These are phyloP conservation scores for Metschnikowia lochheadii DNA, from an alignment of 805 yeast genomes.

Conservation along the genomic window DNA sequence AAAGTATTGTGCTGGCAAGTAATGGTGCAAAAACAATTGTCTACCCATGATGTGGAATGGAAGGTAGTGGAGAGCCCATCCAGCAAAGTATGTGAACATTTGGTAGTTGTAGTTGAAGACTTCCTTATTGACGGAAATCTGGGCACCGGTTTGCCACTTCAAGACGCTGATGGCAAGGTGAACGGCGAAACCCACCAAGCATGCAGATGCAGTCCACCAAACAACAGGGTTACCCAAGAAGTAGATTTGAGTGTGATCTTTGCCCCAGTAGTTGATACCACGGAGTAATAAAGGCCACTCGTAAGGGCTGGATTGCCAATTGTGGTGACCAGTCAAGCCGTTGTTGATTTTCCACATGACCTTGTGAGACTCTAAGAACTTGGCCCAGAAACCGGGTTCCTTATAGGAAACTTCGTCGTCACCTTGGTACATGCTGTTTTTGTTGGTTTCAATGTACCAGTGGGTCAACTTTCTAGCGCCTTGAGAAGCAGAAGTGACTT, in stretches of 20 bases:
- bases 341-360: constrained; percentile 76
- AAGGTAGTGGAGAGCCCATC: constrained; percentile 67
- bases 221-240: constrained; percentile 73
- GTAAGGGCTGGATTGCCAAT: constrained; percentile 66
- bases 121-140: constrained; percentile 45
- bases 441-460: constrained; percentile 75
- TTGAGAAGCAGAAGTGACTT: constrained; percentile 73
- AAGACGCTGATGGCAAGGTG: constrained; percentile 45
- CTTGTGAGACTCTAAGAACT: constrained; percentile 61
- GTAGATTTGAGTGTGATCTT: constrained; percentile 58
- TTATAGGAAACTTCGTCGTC: constrained; percentile 43
- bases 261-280: constrained; percentile 81
- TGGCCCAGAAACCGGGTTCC: constrained; percentile 49
- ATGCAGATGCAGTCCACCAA: constrained; percentile 68
- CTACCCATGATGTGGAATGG: constrained; percentile 88
- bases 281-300: constrained; percentile 73
- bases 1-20: constrained; percentile 88
- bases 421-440: constrained; percentile 43
- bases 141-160: constrained; percentile 58
- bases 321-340: constrained; percentile 64
- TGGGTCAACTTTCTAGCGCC: constrained; percentile 57
- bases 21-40: constrained; percentile 90
- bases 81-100: constrained; percentile 56
- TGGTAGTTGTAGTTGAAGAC: constrained; percentile 65
- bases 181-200: constrained; percentile 47